Evolutionary conservation across 202 grass and related monocot species (phyloP).

Genomic region (Bolboschoenoplectus hybrid): DNA sequence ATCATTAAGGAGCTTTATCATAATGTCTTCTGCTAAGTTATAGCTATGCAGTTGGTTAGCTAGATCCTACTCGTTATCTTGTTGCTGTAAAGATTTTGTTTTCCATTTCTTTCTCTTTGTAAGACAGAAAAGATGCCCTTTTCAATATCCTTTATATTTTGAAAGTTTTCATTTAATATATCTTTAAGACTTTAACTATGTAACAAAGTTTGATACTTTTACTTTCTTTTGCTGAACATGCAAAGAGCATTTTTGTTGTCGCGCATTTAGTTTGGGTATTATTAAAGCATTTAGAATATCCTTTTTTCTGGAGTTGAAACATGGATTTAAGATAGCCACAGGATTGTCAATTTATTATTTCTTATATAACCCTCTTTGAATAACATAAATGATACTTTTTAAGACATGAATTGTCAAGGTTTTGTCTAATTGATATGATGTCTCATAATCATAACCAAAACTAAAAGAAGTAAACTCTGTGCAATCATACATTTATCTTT

Average conservation of each 20-base stretch:
- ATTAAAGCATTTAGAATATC: background rate
- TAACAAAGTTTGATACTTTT: background rate
- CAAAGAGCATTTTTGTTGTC: background rate
- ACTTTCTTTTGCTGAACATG: background rate
- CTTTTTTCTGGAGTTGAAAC: background rate
- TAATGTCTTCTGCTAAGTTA: conserved; percentile 1
- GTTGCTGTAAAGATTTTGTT: background rate
- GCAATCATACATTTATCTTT: background rate
- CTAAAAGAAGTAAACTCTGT: background rate
- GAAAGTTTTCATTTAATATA: background rate
- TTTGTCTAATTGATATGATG: background rate
- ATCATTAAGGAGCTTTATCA: background rate
- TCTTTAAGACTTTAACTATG: background rate
- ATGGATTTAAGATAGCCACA: background rate
- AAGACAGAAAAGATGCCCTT: background rate
- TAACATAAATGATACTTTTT: background rate
- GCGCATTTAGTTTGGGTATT: background rate
- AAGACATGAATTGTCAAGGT: background rate
- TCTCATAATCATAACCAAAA: background rate
- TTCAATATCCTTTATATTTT: background rate
- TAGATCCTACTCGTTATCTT: conserved; percentile 21
- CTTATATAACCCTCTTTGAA: background rate
- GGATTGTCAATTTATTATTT: background rate
- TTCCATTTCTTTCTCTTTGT: background rate
- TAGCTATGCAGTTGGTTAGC: background rate